Base-by-base conservation (phyloP, 495 filamentous ascomycete genomes). In the Penicillium tannophilum region DNA sequence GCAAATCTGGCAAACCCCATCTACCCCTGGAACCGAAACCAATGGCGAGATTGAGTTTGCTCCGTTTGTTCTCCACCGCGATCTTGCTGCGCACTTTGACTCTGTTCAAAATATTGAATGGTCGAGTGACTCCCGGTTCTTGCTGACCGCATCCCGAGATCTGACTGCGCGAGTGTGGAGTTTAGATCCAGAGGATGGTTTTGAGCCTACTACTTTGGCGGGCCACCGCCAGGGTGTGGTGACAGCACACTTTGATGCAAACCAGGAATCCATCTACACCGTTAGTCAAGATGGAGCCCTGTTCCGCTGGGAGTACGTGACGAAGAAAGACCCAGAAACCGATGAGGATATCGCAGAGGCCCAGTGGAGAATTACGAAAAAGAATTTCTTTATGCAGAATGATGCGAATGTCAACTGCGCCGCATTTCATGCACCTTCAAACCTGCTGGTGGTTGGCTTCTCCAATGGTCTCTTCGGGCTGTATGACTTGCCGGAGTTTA, bases 401-500 rank as follows among this genome's bases (percentile, higher is more conserved):
- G 86, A 89, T 59, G 90, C 94, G 11, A 90, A 90, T 65, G 83
- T 97, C 33, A 92, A 88, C 60, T 97, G 93, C 66, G 89, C 91
- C 43, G 84, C 88, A 19, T 98, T 91, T 68, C 93, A 98, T 66
- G 76, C 92, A 3, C 78, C 84, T n/a, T 89, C 92, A 0, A 93
- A 92, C 71, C 77, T 98, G 50, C 73, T 98, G 36, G 91, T 98
- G 7, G 88, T 91, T 30, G 95, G 94, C 4, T 97, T 98, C 67
- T 97, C 94, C 26, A 93, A 93, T 56, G 94, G 94, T 20, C 79
- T 96, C 28, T 98, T 98, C 64, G 88, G 89, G 6, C 77, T 98
- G 14, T 96, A 98, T 73, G 94, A 98, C 64, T 82, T 98, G 72
- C 94, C 94, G n/a, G 91, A 93, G 50, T 98, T 98, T 79, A 96